Base-by-base conservation (phyloP, 2,329 filamentous ascomycete genomes). In the Scleromitrula shiraiana region DNA sequence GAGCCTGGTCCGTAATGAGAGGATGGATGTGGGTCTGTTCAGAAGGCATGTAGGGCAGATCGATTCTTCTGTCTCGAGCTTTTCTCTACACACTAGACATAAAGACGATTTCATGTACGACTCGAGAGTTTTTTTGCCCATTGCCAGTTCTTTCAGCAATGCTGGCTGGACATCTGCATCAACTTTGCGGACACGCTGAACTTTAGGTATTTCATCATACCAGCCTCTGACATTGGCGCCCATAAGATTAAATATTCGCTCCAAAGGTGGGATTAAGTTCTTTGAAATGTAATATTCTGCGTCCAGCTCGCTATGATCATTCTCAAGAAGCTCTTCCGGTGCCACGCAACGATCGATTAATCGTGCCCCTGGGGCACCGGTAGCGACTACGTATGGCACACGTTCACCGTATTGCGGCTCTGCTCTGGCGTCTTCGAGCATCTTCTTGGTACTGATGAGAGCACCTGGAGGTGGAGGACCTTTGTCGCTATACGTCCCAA, bases 201-300 rank as follows among this genome's bases (percentile, higher is more conserved):
- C 74, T 64, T 94, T 95, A 38, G 91, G 91, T 88, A 97, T 94
- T 67, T 96, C 89, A 54, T 95, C 88, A 61, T 89, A 97, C 93
- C 93, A 98, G 50, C 80, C 77, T 15, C 86, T 73, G 0, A 97
- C 86, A 63, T 93, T 95, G 26, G 89, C 93, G 6, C 93, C 93
- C 2, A 97, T 86, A 2, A 98, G 82, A 61, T 93, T 95, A 71
- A 98, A 96, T 55, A 98, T 96, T 23, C 93, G 83, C 66, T 97
- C 91, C 0, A 98, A 75, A 0, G 93, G 93, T 5, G 93, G 93
- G 41, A 98, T 94, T 7, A 98, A 64, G 63, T 96, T 97, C 70
- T 96, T 97, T 15, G 78, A 80, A 60, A 98, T 97, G 70, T 98
- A 98, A 67, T 98, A 98, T 58, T 96, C 89, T 0, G 90, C 83